phyloP scores from a whole-genome alignment of 2,329 filamentous ascomycete species.

The Hymenoscyphus repandus region DNA sequence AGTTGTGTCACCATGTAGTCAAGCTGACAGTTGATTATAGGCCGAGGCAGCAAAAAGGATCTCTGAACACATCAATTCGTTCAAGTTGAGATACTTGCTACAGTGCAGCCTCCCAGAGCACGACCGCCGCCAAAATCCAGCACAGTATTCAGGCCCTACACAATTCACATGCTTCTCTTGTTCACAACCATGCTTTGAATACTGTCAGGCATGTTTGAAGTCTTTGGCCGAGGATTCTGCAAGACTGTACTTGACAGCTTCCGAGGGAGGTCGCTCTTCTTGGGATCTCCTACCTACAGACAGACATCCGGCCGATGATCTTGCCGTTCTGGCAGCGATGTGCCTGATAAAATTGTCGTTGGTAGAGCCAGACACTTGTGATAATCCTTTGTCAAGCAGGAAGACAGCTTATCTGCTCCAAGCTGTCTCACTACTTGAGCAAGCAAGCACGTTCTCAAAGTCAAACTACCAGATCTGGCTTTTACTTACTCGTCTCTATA shows the following conservation, averaged over 20 bases:
- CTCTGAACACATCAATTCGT: constrained; percentile 22
- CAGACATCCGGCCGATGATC: constrained; percentile 32
- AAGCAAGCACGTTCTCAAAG: constrained; percentile 30
- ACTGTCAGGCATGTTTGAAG: constrained; percentile 20
- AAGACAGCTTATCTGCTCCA: constrained; percentile 24
- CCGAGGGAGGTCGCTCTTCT: constrained; percentile 22
- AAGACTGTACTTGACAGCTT: constrained; percentile 21
- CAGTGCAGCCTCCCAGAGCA: constrained; percentile 23
- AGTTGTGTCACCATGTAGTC: background rate
- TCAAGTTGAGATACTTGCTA: constrained; percentile 27
- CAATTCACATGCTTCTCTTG: constrained; percentile 19
- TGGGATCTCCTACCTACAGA: constrained; percentile 29
- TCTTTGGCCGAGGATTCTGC: constrained; percentile 17
- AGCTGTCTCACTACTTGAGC: constrained; percentile 31
- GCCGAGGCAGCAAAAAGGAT: constrained; percentile 21
- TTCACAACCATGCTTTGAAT: constrained; percentile 14
- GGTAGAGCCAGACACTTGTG: background rate
- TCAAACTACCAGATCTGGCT: constrained; percentile 36
- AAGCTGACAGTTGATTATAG: constrained; percentile 11
- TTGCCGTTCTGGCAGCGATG: constrained; percentile 28
- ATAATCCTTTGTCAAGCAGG: constrained; percentile 11
- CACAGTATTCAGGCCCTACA: background rate
- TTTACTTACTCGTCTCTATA: constrained; percentile 34
- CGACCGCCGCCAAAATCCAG: constrained; percentile 13
- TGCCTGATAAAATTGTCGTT: constrained; percentile 28